These are phyloP conservation scores for Lanmaoa rubissima DNA, from an alignment of 768 basidiomycete species.

Conservation along the genomic window DNA sequence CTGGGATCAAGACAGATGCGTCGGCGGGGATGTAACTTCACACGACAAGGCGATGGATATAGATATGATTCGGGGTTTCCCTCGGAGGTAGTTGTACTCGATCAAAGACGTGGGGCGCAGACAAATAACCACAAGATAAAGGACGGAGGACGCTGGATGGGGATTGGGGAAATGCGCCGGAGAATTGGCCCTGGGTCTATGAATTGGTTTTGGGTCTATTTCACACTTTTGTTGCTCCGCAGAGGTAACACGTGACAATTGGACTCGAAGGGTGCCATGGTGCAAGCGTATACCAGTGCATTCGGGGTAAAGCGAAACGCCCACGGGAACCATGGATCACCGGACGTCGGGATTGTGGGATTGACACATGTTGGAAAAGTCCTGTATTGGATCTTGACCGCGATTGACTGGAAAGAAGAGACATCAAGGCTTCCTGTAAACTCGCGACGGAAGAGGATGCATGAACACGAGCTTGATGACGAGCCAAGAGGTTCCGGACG, in stretches of 20 bases:
- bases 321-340: not conserved
- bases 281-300: not conserved
- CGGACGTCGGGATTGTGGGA: not conserved
- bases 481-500: not conserved
- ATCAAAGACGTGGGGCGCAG: not conserved
- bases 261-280: not conserved
- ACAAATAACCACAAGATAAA: not conserved
- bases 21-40: conserved; percentile 11
- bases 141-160: conserved; percentile 1
- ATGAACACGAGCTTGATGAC: not conserved
- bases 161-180: not conserved
- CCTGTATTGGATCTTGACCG: not conserved
- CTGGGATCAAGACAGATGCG: not conserved
- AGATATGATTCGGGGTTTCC: not conserved
- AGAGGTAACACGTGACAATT: not conserved
- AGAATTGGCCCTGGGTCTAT: not conserved
- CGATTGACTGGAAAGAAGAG: not conserved
- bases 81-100: conserved; percentile 4
- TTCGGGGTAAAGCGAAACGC: conserved; percentile 6
- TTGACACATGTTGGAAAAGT: not conserved
- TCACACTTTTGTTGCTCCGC: not conserved
- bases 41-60: not conserved
- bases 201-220: not conserved
- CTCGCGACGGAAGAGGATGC: not conserved
- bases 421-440: not conserved